Conservation (phyloP, 2,329 filamentous ascomycete species). For the Thermoascus crustaceus region DNA sequence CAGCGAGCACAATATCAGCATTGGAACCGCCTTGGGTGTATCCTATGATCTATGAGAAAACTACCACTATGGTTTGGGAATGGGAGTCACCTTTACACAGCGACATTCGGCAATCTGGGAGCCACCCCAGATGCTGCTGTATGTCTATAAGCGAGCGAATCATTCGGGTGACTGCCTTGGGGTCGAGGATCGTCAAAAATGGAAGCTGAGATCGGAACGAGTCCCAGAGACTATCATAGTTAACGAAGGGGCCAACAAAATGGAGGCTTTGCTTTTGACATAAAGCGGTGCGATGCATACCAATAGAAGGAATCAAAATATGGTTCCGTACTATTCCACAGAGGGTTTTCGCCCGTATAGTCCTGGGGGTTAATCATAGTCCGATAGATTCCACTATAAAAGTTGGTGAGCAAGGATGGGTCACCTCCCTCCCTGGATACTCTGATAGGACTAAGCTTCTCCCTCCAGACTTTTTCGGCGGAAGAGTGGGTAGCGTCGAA, state of each 20-base stretch:
- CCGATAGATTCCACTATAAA: conserved; percentile 62
- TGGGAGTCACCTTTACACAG: conserved; percentile 27
- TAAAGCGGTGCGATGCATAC: conserved; percentile 5
- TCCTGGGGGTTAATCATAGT: conserved; percentile 62
- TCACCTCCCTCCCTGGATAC: conserved; percentile 26
- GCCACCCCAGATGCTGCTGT: conserved; percentile 23
- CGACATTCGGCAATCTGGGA: conserved; percentile 25
- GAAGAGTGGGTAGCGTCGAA: conserved; percentile 46
- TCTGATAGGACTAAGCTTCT: conserved; percentile 36
- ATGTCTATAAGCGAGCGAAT: conserved; percentile 23
- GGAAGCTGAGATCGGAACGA: conserved; percentile 45
- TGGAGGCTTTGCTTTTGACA: too few relatives aligned
- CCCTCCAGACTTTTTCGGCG: conserved; percentile 51
- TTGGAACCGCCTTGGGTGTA: conserved; percentile 64
- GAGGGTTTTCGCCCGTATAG: conserved; percentile 60
- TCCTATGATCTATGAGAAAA: conserved; percentile 26
- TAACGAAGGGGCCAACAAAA: conserved; percentile 18
- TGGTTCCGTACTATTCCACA: conserved; percentile 55
- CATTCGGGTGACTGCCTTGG: conserved; percentile 17
- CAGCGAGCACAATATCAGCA: conserved; percentile 58
- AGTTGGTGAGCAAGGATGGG: conserved; percentile 37
- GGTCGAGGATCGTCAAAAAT: conserved; percentile 21
- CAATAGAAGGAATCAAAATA: conserved; percentile 63
- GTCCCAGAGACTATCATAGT: conserved; percentile 48
- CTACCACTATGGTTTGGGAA: conserved; percentile 51